phyloP scores from a whole-genome alignment of 148 eudicot genomes.

The Chenopodium suecicum region DNA sequence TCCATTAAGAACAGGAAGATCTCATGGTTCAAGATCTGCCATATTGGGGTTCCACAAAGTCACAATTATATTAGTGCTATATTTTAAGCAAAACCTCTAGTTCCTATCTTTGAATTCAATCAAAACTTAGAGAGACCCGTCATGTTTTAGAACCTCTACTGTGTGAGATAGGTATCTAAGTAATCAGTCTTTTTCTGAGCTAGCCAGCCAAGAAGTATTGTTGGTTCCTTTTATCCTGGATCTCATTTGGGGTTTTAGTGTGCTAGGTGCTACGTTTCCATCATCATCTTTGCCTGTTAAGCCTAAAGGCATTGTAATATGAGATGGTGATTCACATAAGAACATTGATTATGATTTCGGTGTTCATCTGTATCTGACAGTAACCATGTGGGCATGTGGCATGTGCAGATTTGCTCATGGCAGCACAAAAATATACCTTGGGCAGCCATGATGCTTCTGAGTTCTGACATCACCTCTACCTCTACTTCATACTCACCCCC shows the following conservation, averaged over 20 bases:
- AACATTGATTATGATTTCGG: not conserved
- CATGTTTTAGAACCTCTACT: not conserved
- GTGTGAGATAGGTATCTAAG: not conserved
- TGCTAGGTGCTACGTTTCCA: not conserved
- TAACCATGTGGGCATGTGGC: not conserved
- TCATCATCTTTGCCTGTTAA: not conserved
- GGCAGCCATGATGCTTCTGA: not conserved
- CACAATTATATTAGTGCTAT: not conserved
- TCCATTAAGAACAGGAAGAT: not conserved
- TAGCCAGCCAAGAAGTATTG: not conserved
- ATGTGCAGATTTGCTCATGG: not conserved
- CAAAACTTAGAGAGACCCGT: not conserved
- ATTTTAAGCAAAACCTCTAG: too few species aligned
- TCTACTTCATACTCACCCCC: not conserved
- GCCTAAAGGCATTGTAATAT: not conserved
- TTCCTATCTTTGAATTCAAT: not conserved
- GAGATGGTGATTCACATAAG: not conserved
- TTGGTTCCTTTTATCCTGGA: not conserved
- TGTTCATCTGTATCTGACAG: not conserved
- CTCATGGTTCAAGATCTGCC: not conserved
- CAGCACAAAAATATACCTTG: not conserved
- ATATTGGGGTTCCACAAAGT: not conserved
- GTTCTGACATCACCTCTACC: not conserved
- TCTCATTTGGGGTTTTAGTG: not conserved
- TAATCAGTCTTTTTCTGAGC: not conserved